Percentiles rank a stretch among this genome's conserved stretches.
These are phyloP conservation scores for Sporothrix pseudoabietina DNA, from an alignment of 2,329 filamentous ascomycete species.

Conservation along the genomic window DNA sequence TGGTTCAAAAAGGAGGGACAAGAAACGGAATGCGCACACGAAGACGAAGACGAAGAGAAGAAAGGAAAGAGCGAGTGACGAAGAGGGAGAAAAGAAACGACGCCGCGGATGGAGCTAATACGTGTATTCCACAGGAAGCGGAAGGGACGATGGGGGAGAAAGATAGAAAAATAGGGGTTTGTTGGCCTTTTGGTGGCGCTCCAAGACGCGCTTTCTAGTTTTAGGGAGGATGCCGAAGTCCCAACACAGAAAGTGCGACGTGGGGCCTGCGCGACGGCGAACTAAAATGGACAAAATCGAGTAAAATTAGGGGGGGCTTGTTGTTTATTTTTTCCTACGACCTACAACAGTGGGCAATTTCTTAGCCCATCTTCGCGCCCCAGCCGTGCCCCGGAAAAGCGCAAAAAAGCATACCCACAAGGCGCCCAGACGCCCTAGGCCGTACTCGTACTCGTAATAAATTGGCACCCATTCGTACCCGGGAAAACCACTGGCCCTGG, in stretches of 20 bases:
- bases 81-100: background rate
- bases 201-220: constrained; percentile 1
- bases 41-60: background rate
- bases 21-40: constrained; percentile 20
- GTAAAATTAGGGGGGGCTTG: background rate
- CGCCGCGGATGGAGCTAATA: background rate
- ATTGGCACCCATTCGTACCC: constrained; percentile 7
- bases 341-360: constrained; percentile 9
- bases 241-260: constrained; percentile 13
- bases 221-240: background rate
- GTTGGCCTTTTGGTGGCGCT: background rate
- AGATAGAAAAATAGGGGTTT: background rate
- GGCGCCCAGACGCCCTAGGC: constrained; percentile 13
- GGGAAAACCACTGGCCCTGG: background rate
- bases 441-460: constrained; percentile 25
- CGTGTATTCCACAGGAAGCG: constrained; percentile 1
- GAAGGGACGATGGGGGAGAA: constrained; percentile 8
- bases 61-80: constrained; percentile 20
- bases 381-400: constrained; percentile 10
- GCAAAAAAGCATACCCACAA: background rate
- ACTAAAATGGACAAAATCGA: constrained; percentile 3
- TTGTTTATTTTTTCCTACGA: constrained; percentile 24
- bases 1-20: constrained; percentile 18
- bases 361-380: background rate
- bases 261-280: constrained; percentile 11